phyloP scores from a whole-genome alignment of 108 stramenopile genomes.

The Seminavis robusta region DNA sequence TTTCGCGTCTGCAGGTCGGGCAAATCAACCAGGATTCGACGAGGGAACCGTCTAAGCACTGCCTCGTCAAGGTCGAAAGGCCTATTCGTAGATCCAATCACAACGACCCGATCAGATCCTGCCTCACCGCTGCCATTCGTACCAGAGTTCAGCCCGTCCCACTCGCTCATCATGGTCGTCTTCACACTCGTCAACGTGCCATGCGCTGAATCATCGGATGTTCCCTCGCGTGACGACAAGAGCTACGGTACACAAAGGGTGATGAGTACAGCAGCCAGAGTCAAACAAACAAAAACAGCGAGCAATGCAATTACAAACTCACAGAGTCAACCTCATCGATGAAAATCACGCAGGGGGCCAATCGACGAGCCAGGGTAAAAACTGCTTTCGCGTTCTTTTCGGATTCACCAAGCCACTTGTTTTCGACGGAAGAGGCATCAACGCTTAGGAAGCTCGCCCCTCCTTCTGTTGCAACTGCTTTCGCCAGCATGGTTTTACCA shows the following conservation, averaged over 20 bases:
- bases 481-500: constrained; percentile 93
- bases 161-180: constrained; percentile 96
- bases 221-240: constrained; percentile 84
- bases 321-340: constrained; percentile 96
- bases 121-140: constrained; percentile 82
- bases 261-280: too few species aligned
- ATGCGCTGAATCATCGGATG: constrained; percentile 93
- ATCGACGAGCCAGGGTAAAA: constrained; percentile 93
- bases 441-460: constrained; percentile 95
- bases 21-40: constrained; percentile 95
- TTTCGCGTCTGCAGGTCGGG: constrained; percentile 87
- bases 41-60: constrained; percentile 91
- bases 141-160: constrained; percentile 95
- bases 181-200: constrained; percentile 97
- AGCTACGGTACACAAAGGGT: too few species aligned
- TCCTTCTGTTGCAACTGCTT: constrained; percentile 98
- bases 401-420: constrained; percentile 97
- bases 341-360: constrained; percentile 95
- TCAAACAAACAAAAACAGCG: too few species aligned
- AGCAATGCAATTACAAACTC: too few species aligned
- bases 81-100: constrained; percentile 96
- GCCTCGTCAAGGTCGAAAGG: constrained; percentile 98
- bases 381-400: constrained; percentile 99
- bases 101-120: constrained; percentile 85
- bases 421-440: constrained; percentile 95